Evolutionary conservation across 768 basidiomycete species (phyloP), one percentile per base, ranked within the genome.

Genomic region (Podaxis carcinomalis): DNA sequence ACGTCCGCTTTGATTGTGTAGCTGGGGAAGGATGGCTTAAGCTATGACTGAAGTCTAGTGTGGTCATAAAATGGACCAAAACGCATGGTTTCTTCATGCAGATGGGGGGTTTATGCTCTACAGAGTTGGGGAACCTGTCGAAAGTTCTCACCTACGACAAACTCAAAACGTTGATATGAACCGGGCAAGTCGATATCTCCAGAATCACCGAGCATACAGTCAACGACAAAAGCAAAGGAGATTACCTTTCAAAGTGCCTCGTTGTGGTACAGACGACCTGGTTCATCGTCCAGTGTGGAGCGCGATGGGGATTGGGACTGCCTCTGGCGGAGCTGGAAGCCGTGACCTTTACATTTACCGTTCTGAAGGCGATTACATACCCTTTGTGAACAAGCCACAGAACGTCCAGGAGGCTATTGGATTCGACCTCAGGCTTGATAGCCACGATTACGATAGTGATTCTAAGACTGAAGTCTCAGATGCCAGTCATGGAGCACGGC

Each of bases 181-280:
- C 21, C 13, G 47, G 54, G 11, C 13, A 53, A 40, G 56, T 65
- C 9, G 47, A 63, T 25, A 57, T 63, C 14, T 62, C 64, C 11
- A 46, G 54, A n/a, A 53, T 66, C 37, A 50, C 60, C 7, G 54
- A 62, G 28, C 55, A 57, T 39, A 56, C 63, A 7, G 70, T 73
- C 49, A 52, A 59, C 27, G 67, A 72, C 66, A 65, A 65, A 28
- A 72, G 69, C 64, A 72, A 72, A 49, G 67, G 63, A 0, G 66
- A 72, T 32, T 61, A 56, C 13, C 59, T 73, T 7, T 57, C 67
- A 7, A 72, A 72, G 39, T 40, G 51, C 4, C 42, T 73, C 13
- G 62, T 69, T 6, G 14, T 68, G 5, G 6, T 67, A 9, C 72
- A 73, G 54, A 51, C 65, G 13, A 51, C 55, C 2, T 72, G 68